Base-by-base conservation (phyloP, 345 rosid genomes). In the Citrus sp. region DNA sequence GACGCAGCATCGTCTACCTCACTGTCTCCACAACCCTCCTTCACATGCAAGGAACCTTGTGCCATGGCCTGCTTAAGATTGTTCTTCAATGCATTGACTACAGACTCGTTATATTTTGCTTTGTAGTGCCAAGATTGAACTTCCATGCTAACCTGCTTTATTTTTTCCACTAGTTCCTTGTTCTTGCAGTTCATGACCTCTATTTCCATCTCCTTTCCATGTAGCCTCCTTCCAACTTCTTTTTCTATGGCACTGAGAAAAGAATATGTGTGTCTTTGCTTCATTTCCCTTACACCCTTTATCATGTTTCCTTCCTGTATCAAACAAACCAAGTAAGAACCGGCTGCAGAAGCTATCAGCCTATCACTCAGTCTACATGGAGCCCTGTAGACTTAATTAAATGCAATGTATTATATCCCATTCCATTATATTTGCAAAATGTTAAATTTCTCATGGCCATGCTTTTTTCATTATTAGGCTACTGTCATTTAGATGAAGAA, bases 1-100 rank as follows among this genome's bases (percentile, higher is more conserved):
- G 93, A 91, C 69, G 91, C 89, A 27, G 91, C 86, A 76, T 89
- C 91, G 18, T 91, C 95, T 21, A 88, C 82, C 67, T 88, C 95
- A 22, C 90, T 93, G 34, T 93, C 95, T 62, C 97, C 95, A 34
- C 81, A 93, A 9, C 98, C 98, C 88, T 93, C 97, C 82, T 83
- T 93, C 19, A 77, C 71, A 42, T 84, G 89, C 73, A 83, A 73
- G 16, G 79, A 78, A 34, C 84, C 87, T 71, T 85, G 86, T 24
- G 90, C 85, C 87, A 88, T 81, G 37, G 87, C 91, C 82, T 89
- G 98, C 80, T 91, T 86, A 64, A 91, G 84, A 82, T 90, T 90
- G 74, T 76, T 85, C 86, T 88, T 93, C 67, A 93, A 74, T 42
- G 79, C 86, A 71, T 88, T 88, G n/a, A 90, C 85, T 51, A 93